Evolutionary conservation across 2,329 filamentous ascomycete species (phyloP), one percentile per base, ranked within the genome.

Genomic region (Hymenoscyphus infarciens): DNA sequence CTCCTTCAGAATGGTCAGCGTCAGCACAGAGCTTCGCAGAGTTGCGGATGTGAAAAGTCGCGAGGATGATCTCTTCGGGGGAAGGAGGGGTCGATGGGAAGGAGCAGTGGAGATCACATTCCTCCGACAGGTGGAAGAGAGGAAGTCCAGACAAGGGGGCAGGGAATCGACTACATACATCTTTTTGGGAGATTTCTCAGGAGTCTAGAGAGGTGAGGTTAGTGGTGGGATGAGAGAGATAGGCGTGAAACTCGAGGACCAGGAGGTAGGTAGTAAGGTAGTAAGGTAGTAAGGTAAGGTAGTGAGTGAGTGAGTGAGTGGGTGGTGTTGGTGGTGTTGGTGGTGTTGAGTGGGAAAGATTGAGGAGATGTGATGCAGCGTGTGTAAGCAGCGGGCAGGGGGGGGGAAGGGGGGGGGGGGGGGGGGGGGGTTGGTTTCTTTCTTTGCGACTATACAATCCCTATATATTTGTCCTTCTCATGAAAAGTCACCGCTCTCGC

Each of bases 311-410:
- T n/a, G n/a, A n/a, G n/a, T n/a, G n/a, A n/a, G n/a, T n/a, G n/a
- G n/a, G n/a, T n/a, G n/a, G n/a, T n/a, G n/a, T n/a, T n/a, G n/a
- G n/a, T n/a, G n/a, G n/a, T n/a, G n/a, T n/a, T 38, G 35, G 45
- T 49, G 45, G 19, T 25, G 45, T 49, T 49, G 45, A 22, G 45
- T 49, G 19, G 19, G 45, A 49, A 22, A 22, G 45, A 22, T 22
- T 19, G 45, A 22, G 45, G 19, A 22, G 45, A 49, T 7, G n/a
- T 22, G n/a, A 42, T 45, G 45, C 45, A 49, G 45, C 19, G 19
- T 49, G 45, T 49, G 45, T 49, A 49, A 49, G 45, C 45, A 49
- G 42, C 42, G 8, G n/a, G n/a, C 42, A 25, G 45, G 45, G 42
- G 8, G 3, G n/a, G n/a, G n/a, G n/a, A n/a, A n/a, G 45, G 42